These are phyloP conservation scores for Allium sativum DNA, from an alignment of 106 monocot genomes.

Conservation along the genomic window DNA sequence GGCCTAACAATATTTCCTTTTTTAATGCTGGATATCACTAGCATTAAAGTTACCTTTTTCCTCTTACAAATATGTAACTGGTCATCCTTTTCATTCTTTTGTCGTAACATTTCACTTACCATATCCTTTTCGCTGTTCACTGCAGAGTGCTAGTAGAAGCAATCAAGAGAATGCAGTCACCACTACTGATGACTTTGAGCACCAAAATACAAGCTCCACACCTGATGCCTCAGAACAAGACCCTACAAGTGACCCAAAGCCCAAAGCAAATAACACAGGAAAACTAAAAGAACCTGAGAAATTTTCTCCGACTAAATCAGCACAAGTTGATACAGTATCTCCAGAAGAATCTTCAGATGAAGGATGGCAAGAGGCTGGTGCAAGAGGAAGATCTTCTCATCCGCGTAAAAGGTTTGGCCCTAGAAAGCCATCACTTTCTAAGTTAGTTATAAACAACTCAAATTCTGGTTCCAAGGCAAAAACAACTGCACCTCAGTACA, in stretches of 20 bases:
- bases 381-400: constrained; percentile 40
- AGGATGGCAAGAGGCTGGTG: constrained; percentile 91
- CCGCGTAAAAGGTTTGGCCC: constrained; percentile 19
- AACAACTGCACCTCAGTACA: constrained; percentile 11
- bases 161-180: constrained; percentile 23
- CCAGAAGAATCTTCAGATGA: constrained; percentile 62
- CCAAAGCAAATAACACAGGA: constrained; percentile 11
- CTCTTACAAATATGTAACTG: no score
- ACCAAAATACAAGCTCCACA: constrained; percentile 4
- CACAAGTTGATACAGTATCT: constrained; percentile 6
- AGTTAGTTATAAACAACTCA: constrained; percentile 29
- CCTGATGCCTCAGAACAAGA: constrained; percentile 8
- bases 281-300: constrained; percentile 15
- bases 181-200: constrained; percentile 13
- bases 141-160: constrained; percentile 32
- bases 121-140: neutral
- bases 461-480: constrained; percentile 29
- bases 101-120: no score
- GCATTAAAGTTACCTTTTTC: no score
- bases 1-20: no score
- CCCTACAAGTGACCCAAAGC: neutral
- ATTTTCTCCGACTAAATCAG: constrained; percentile 1
- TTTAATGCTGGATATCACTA: no score
- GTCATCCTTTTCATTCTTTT: no score
- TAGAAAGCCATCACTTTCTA: constrained; percentile 26